Evolutionary conservation across 163 green algal species (phyloP).

Genomic region (Scenedesmus sp.): DNA sequence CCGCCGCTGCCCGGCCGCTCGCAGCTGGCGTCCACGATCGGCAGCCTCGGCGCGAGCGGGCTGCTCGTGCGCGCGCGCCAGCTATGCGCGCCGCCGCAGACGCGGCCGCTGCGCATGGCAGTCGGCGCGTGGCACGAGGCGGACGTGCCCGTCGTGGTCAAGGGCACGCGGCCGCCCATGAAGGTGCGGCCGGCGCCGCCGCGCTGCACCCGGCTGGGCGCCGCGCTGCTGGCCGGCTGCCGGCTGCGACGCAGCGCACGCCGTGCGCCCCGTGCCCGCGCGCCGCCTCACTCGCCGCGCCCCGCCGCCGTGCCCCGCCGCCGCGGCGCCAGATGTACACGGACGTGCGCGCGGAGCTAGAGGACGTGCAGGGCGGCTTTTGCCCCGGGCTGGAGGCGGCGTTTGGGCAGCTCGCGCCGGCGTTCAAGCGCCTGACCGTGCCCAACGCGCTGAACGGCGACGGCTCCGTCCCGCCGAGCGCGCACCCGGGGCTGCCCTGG

Average conservation of each 20-base stretch:
- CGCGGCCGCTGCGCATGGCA: slow-evolving; percentile 35
- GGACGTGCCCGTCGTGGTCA: slow-evolving; percentile 42
- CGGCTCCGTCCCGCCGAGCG: slow-evolving; percentile 26
- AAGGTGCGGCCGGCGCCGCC: slow-evolving; percentile 49
- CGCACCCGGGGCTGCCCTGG: slow-evolving; percentile 41
- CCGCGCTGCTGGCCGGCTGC: too few relatives aligned
- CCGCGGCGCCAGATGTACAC: slow-evolving; percentile 55
- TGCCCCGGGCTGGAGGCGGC: slow-evolving; percentile 44
- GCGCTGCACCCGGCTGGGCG: too few relatives aligned
- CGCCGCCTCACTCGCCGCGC: neutral
- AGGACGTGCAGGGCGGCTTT: slow-evolving; percentile 40
- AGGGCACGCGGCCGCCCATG: slow-evolving; percentile 57
- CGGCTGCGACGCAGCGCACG: too few relatives aligned
- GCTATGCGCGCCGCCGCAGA: slow-evolving; percentile 46
- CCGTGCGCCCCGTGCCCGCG: too few relatives aligned
- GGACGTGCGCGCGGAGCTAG: slow-evolving; percentile 49
- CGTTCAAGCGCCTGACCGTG: slow-evolving; percentile 44
- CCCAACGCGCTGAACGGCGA: slow-evolving; percentile 43
- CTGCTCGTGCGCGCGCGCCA: slow-evolving; percentile 59
- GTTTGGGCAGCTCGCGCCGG: slow-evolving; percentile 44
- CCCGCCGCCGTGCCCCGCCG: neutral
- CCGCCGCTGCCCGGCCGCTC: neutral
- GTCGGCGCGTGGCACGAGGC: slow-evolving; percentile 49
- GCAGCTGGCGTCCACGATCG: slow-evolving; percentile 40
- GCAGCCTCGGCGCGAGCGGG: slow-evolving; percentile 35